phyloP scores from a whole-genome alignment of 75 land plant species.

The Cupressus sempervirens region DNA sequence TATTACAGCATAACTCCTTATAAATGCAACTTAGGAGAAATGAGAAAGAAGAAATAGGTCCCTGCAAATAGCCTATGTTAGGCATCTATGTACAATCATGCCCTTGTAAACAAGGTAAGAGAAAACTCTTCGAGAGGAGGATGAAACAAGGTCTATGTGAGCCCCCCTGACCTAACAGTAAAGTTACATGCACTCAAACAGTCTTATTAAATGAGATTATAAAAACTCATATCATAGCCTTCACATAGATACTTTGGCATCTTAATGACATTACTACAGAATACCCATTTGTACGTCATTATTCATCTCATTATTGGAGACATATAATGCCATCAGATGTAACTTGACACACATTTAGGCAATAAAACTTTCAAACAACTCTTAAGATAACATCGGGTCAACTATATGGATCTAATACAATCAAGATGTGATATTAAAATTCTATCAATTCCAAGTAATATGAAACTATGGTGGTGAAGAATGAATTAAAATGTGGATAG shows the following conservation, averaged over 20 bases:
- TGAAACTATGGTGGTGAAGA: not conserved
- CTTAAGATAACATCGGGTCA: not conserved
- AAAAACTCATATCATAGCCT: too few species aligned
- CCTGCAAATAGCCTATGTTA: too few species aligned
- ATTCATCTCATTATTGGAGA: not conserved
- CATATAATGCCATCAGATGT: not conserved
- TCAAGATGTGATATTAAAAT: not conserved
- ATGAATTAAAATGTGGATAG: not conserved
- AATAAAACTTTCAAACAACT: not conserved
- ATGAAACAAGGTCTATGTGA: too few species aligned
- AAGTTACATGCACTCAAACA: too few species aligned
- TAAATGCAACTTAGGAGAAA: too few species aligned
- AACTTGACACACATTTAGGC: not conserved
- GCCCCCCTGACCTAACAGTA: too few species aligned
- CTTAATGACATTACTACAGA: not conserved
- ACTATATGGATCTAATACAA: not conserved
- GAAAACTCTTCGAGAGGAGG: too few species aligned
- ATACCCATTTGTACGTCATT: not conserved
- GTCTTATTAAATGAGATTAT: too few species aligned
- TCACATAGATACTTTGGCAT: not conserved
- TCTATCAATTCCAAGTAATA: not conserved
- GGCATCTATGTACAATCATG: too few species aligned
- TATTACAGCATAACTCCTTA: too few species aligned
- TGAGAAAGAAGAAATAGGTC: too few species aligned
- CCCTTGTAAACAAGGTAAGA: too few species aligned